phyloP scores from a whole-genome alignment of 2,329 filamentous ascomycete species.

The Aspergillus fumigatiaffinis region DNA sequence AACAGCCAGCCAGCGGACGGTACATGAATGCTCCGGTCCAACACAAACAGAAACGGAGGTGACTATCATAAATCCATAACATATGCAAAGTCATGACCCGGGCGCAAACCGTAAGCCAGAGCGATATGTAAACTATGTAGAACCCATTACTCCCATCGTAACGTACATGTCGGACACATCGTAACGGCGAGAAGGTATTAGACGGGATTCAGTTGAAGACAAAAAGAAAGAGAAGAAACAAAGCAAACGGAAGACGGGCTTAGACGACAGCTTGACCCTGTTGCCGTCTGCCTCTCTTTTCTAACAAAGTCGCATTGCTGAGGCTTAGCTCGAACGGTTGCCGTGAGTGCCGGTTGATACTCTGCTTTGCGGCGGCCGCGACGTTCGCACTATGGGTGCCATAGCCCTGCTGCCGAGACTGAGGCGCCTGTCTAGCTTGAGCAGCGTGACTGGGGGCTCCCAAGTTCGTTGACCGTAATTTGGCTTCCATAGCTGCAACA shows the following conservation, averaged over 20 bases:
- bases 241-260: background rate
- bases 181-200: background rate
- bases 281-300: conserved; percentile 55
- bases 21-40: conserved; percentile 1
- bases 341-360: conserved; percentile 68
- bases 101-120: background rate
- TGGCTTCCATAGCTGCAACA: conserved; percentile 76
- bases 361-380: conserved; percentile 76
- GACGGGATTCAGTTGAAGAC: background rate
- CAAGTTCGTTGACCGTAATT: conserved; percentile 79
- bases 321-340: conserved; percentile 89
- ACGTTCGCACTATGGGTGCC: conserved; percentile 84
- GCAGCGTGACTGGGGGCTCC: conserved; percentile 58
- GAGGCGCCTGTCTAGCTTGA: conserved; percentile 55
- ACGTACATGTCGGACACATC: background rate
- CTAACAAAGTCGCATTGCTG: conserved; percentile 84
- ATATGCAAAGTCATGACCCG: background rate
- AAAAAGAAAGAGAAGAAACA: conserved; percentile 1
- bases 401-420: conserved; percentile 63
- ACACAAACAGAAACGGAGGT: conserved; percentile 9
- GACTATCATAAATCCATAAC: conserved; percentile 8
- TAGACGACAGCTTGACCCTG: conserved; percentile 29
- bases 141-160: background rate
- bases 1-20: conserved; percentile 9
- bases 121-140: background rate